phyloP scores from a whole-genome alignment of 805 yeast species.

The Hanseniaspora lachancei region DNA sequence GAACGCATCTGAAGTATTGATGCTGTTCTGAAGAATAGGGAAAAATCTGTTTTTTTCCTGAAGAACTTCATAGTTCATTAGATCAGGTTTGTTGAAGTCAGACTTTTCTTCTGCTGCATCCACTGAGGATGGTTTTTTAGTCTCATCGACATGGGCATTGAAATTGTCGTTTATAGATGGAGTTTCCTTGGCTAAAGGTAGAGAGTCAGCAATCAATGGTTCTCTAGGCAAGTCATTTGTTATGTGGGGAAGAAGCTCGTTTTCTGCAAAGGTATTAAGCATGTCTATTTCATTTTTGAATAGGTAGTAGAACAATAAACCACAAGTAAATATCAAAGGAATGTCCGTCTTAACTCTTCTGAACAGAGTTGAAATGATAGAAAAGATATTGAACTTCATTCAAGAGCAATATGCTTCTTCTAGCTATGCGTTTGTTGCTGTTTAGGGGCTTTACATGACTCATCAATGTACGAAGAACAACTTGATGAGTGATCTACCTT shows the following conservation, averaged over 20 bases:
- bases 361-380: not conserved
- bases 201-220: not conserved
- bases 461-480: not conserved
- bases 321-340: slow-evolving; percentile 22
- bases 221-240: slow-evolving; percentile 10
- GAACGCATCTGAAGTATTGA: slow-evolving; percentile 10
- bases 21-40: slow-evolving; percentile 25
- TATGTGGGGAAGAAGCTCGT: slow-evolving; percentile 25
- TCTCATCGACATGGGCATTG: not conserved
- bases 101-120: not conserved
- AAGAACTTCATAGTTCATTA: slow-evolving; percentile 19
- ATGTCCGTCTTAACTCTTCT: slow-evolving; percentile 22
- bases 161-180: too few relatives aligned
- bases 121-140: not conserved
- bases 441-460: too few relatives aligned
- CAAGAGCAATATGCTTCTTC: too few relatives aligned
- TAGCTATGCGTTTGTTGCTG: too few relatives aligned
- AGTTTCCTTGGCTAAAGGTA: not conserved
- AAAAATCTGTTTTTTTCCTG: slow-evolving; percentile 30
- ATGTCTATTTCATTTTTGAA: slow-evolving; percentile 28
- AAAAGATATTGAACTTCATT: not conserved
- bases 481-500: too few relatives aligned
- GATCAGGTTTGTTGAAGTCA: slow-evolving; percentile 8
- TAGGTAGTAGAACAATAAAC: slow-evolving; percentile 26
- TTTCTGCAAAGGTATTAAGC: slow-evolving; percentile 27